Base-by-base conservation (phyloP, 257 asterid species). In the Linderniella brevidens region DNA sequence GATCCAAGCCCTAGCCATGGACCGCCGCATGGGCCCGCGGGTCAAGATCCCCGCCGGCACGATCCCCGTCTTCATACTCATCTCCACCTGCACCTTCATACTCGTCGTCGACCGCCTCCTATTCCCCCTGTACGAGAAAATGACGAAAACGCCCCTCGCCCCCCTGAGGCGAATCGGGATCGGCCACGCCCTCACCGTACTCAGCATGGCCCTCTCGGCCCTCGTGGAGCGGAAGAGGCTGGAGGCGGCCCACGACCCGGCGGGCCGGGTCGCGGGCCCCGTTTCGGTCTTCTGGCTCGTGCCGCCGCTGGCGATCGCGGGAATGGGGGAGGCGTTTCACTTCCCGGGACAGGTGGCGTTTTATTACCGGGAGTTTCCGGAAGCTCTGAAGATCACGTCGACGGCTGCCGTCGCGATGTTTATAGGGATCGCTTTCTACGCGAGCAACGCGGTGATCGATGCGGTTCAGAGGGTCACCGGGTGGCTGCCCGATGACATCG, bases 1-100 rank as follows among this genome's bases (percentile, higher is more conserved):
- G 17, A 52, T 84, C 68, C 90, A 82, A 45, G 94, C 94, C 5
- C 59, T 82, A 16, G 56, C 72, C 62, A 82, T 72, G 88, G 80
- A 82, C 46, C 85, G 92, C 6, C 75, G 29, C 14, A 16, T 75
- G 0, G 75, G 77, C 12, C 14, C 73, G 11, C 57, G 16, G 32
- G 70, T 80, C 75, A 46, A 66, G 46, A 43, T 75, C 59, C 93
- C 93, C 4, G 77, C 92, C 0, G 84, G 94, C 32, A 63, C 94
- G 0, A 62, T 83, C 57, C 54, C 63, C 0, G 77, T 75, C 50
- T 76, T 77, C 73, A 70, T 68, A 19, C 46, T 83, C 4, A 13
- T 73, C 53, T 63, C 88, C 15, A 72, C 93, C 7, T 72, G 76
- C 16, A 4, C 66, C 13, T 59, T 41, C 57, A 67, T 83, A n/a